Evolutionary conservation across 345 rosid species (phyloP).

Genomic region (Camelina hispida): DNA sequence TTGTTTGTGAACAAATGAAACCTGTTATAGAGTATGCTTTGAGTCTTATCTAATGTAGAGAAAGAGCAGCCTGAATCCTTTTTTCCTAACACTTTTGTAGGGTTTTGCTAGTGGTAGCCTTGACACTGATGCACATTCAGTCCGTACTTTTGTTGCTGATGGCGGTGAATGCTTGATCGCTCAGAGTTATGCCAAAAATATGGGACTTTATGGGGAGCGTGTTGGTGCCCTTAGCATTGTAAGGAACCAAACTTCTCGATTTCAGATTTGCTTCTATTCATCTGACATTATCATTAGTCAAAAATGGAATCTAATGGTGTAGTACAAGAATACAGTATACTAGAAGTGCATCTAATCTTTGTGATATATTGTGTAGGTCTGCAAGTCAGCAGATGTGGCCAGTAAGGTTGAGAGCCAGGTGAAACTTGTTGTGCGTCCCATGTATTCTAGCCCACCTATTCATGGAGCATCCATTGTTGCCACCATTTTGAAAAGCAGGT

Average conservation of each 20-base stretch:
- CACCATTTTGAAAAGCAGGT: slow-evolving; percentile 69
- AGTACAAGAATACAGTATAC: not conserved
- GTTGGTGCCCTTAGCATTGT: slow-evolving; percentile 85
- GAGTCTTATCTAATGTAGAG: slow-evolving; percentile 1
- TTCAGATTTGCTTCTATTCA: slow-evolving; percentile 27
- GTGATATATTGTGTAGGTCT: slow-evolving; percentile 54
- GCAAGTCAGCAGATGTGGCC: slow-evolving; percentile 75
- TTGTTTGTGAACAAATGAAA: slow-evolving; percentile 7
- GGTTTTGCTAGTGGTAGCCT: slow-evolving; percentile 82
- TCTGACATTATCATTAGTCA: slow-evolving; percentile 8
- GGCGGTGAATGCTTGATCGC: slow-evolving; percentile 75
- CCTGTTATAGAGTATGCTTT: slow-evolving; percentile 6
- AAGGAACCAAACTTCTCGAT: slow-evolving; percentile 42
- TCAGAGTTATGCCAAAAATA: slow-evolving; percentile 77
- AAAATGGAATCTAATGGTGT: slow-evolving; percentile 7
- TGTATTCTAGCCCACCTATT: slow-evolving; percentile 75
- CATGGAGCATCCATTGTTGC: slow-evolving; percentile 83
- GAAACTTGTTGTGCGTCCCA: slow-evolving; percentile 76
- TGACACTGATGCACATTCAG: slow-evolving; percentile 67
- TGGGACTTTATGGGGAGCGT: slow-evolving; percentile 87
- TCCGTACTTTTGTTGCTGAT: slow-evolving; percentile 68
- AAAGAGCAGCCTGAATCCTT: slow-evolving; percentile 6
- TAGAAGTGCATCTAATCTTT: slow-evolving; percentile 12
- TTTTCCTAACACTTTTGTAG: slow-evolving; percentile 43
- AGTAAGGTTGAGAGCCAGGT: slow-evolving; percentile 74